These are phyloP conservation scores for Solanum ossicruentum DNA, from an alignment of 257 asterid species.

Conservation along the genomic window DNA sequence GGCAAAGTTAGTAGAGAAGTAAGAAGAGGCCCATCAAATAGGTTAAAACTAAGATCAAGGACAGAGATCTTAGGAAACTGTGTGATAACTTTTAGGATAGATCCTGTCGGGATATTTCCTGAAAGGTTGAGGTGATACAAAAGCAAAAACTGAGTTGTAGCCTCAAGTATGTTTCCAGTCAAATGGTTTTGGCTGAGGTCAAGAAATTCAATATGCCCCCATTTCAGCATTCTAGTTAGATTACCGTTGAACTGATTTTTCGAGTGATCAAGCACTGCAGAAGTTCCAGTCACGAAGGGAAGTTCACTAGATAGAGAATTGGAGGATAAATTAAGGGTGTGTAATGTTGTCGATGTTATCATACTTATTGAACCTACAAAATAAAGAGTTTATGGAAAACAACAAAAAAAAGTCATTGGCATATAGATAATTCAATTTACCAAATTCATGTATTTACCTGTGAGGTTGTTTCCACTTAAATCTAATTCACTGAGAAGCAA, in stretches of 20 bases:
- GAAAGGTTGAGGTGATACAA: slow-evolving; percentile 71
- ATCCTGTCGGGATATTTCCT: slow-evolving; percentile 42
- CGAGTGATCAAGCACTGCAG: slow-evolving; percentile 61
- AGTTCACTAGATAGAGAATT: slow-evolving; percentile 77
- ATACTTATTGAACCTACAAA: slow-evolving; percentile 55
- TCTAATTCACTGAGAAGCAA: slow-evolving; percentile 67
- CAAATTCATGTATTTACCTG: slow-evolving; percentile 37
- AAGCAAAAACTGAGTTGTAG: slow-evolving; percentile 71
- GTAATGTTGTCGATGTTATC: slow-evolving; percentile 78
- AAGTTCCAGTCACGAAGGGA: slow-evolving; percentile 70
- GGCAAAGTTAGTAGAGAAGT: slow-evolving; percentile 42
- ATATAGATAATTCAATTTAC: background rate
- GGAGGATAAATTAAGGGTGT: slow-evolving; percentile 63
- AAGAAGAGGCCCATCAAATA: slow-evolving; percentile 54
- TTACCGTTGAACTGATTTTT: slow-evolving; percentile 66
- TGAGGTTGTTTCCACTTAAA: slow-evolving; percentile 72
- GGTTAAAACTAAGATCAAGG: slow-evolving; percentile 85
- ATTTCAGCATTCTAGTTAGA: slow-evolving; percentile 52
- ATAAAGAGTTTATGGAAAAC: background rate
- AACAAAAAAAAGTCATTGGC: background rate
- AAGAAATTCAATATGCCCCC: slow-evolving; percentile 76
- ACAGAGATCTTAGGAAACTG: slow-evolving; percentile 55
- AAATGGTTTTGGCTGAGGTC: slow-evolving; percentile 77
- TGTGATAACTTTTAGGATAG: slow-evolving; percentile 50
- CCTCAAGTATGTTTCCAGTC: slow-evolving; percentile 63